phyloP scores from a whole-genome alignment of 2,329 filamentous ascomycete genomes.

The Elsinoe australis region DNA sequence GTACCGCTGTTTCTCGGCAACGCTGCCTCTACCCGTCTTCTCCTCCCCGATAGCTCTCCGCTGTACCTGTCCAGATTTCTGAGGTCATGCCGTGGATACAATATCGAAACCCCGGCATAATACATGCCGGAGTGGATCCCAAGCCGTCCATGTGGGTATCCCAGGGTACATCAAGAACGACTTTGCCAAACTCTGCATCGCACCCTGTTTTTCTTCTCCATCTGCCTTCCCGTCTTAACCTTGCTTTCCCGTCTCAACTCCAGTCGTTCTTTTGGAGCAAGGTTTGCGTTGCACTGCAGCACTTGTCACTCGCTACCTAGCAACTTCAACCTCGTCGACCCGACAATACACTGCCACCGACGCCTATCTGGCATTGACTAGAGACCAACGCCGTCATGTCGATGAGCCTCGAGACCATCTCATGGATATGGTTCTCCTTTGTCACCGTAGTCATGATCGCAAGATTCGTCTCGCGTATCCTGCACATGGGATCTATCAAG shows the following conservation, averaged over 20 bases:
- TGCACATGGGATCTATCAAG: constrained; percentile 37
- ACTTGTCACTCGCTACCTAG: not conserved
- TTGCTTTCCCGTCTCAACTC: not conserved
- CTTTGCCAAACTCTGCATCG: constrained; percentile 2
- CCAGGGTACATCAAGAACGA: constrained; percentile 4
- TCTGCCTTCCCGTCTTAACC: not conserved
- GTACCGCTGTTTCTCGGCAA: constrained; percentile 5
- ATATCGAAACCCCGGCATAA: not conserved
- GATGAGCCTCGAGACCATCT: constrained; percentile 13
- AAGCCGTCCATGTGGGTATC: not conserved
- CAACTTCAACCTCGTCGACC: not conserved
- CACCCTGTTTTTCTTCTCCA: too few species aligned
- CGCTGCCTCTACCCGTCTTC: not conserved
- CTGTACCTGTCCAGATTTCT: not conserved
- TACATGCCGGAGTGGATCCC: constrained; percentile 1
- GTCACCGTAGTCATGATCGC: constrained; percentile 34
- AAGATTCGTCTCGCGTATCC: constrained; percentile 29
- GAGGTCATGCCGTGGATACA: constrained; percentile 3
- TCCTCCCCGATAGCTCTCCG: not conserved
- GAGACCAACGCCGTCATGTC: not conserved
- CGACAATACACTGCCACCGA: too few species aligned
- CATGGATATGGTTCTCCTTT: constrained; percentile 41
- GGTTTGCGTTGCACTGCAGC: not conserved
- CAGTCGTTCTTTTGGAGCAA: constrained; percentile 1
- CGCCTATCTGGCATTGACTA: too few species aligned